Base-by-base conservation (phyloP, 345 rosid species). In the Rhizophora apiculata region DNA sequence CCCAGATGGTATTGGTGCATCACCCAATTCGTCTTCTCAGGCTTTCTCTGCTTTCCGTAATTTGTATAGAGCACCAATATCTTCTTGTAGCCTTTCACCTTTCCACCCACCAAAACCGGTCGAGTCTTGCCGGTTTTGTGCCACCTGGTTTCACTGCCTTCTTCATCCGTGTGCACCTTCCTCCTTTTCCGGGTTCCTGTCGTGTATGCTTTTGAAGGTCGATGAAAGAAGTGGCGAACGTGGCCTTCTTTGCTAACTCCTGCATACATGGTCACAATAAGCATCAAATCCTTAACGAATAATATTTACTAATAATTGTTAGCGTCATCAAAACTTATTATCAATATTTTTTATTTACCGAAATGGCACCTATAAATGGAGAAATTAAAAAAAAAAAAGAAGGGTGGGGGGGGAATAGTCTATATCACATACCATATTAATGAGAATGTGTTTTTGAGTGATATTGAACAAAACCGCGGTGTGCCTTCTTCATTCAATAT, bases 1-100 rank as follows among this genome's bases (percentile, higher is more conserved):
- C 98, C 98, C 36, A 94, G 87, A 77, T 94, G 98, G 82, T 94
- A 94, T 46, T 91, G 98, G 75, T 94, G 98, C 98, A 94, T 94
- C 8, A 94, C 97, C 98, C 98, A 94, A 68, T 85, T 94, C 3
- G 98, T 94, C 72, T 94, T 94, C 79, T 94, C 95, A 0, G 97
- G 98, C 69, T 91, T 94, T 71, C 85, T 88, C 74, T 86, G 97
- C 79, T 94, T 94, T 52, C 98, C 97, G 20, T 94, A 94, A 79
- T 91, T 94, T 55, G 98, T 91, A 85, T 94, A 94, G 55, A 94
- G 98, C 57, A 94, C 98, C 8, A 94, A 80, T 71, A 94, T 94
- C 73, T 94, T 94, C 81, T 94, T 94, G 82, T 85, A 94, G 7
- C 98, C 98, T 81, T 82, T 87, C 27, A 80, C 83, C 80, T 84